A percentile compares a stretch with the other conserved stretches of the same genome.
Conservation (phyloP, 2,329 filamentous ascomycete genomes). For the Teratosphaeria epicoccoides region DNA sequence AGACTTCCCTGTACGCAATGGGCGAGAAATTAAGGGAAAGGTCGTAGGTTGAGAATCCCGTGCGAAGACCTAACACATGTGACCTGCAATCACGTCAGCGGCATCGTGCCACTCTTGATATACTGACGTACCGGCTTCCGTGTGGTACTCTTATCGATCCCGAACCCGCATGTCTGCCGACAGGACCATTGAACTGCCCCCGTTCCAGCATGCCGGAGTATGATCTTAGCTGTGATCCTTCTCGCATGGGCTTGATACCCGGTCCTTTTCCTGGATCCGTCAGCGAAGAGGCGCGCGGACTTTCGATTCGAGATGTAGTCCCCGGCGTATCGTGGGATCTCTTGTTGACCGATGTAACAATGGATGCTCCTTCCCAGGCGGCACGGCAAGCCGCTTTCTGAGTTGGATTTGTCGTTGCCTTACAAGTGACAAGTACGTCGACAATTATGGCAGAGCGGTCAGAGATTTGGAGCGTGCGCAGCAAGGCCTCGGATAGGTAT, state of each 20-base stretch:
- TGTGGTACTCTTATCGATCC: neutral
- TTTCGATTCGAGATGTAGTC: neutral
- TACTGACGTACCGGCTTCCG: neutral
- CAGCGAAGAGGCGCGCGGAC: neutral
- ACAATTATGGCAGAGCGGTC: neutral
- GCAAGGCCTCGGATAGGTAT: neutral
- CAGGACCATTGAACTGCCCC: neutral
- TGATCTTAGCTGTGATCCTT: neutral
- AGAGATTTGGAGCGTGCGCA: neutral
- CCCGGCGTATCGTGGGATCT: neutral
- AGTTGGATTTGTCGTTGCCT: neutral
- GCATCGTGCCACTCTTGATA: neutral
- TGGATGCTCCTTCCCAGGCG: neutral
- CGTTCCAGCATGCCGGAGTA: neutral
- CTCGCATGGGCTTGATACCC: neutral
- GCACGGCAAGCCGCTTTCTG: neutral
- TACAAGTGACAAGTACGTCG: neutral
- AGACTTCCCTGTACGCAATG: neutral
- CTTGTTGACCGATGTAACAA: neutral
- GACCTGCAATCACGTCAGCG: neutral
- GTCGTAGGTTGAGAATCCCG: neutral
- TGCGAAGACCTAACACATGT: neutral
- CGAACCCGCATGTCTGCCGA: neutral
- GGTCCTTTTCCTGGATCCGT: neutral
- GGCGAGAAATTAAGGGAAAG: neutral